Base-by-base conservation (phyloP, 345 rosid species). In the Eucalyptus regnans region DNA sequence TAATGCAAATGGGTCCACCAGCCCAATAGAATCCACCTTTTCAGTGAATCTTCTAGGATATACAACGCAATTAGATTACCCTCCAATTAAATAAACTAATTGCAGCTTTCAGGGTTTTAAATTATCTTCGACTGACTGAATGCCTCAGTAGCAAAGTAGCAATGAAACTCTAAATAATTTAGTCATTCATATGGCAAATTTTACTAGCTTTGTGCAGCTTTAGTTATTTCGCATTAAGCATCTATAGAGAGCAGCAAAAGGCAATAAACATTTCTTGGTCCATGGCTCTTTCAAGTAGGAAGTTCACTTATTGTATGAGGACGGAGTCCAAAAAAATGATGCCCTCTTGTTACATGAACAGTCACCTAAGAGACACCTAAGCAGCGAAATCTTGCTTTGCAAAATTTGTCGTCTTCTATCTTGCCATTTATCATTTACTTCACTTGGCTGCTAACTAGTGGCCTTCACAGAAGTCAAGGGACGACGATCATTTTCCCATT, bases 401-500 rank as follows among this genome's bases (percentile, higher is more conserved):
- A 23, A 88, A 43, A 10, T 80, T 88, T 89, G 93, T 90, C 92
- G 76, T 86, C 49, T 90, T 49, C 88, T 87, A 62, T 54, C 52
- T 86, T 52, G 62, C 84, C 83, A 37, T 76, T 76, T 14, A 44
- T 29, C 44, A 79, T 79, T 51, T 49, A 7, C 88, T 88, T 86
- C 80, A 71, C 12, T 44, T n/a, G 80, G 51, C 83, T 68, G 41
- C 79, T 49, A 31, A 58, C 52, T 87, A 66, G 50, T 86, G 92
- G 93, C 94, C 92, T 93, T 92, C 90, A 87, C 91, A 89, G 89
- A 94, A 93, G 94, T 89, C 91, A 92, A 90, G 90, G 94, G 89
- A 91, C 86, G 89, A 68, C 86, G 86, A 92, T 89, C 93, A 90
- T 92, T 90, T 93, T 88, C 88, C 88, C 91, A 88, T 89, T 81